These are phyloP conservation scores for Rubus idaeus DNA, from an alignment of 306 rosid species.

Conservation along the genomic window DNA sequence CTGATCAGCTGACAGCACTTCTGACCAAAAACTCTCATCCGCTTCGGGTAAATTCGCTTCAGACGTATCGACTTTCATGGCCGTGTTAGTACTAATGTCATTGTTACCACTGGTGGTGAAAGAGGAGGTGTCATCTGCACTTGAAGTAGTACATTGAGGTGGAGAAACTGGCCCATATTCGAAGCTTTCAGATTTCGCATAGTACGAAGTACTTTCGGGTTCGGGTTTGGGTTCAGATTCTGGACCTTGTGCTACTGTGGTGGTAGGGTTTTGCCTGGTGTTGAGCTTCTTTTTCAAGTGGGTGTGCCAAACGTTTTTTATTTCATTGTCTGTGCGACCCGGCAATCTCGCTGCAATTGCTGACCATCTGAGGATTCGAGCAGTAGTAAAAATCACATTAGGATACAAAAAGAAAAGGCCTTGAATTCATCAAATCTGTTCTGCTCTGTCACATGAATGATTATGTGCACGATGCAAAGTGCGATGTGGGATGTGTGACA, in stretches of 20 bases:
- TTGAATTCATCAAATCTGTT: neutral
- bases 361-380: conserved; percentile 66
- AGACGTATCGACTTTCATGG: conserved; percentile 27
- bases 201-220: neutral
- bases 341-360: conserved; percentile 79
- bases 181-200: neutral
- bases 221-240: neutral
- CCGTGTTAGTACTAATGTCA: neutral
- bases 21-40: conserved; percentile 74
- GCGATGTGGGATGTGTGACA: neutral
- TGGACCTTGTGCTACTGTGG: conserved; percentile 15
- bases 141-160: conserved; percentile 40
- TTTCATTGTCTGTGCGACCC: conserved; percentile 88
- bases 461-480: conserved; percentile 9
- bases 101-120: conserved; percentile 7
- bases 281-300: conserved; percentile 74
- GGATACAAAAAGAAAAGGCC: neutral
- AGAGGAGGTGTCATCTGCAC: conserved; percentile 40
- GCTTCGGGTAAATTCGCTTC: conserved; percentile 32
- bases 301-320: conserved; percentile 95
- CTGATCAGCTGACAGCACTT: conserved; percentile 45
- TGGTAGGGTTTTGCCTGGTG: conserved; percentile 29
- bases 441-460: conserved; percentile 5
- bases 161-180: conserved; percentile 36
- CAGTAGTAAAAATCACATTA: neutral